Base-by-base conservation (phyloP, 352 stramenopile genomes). In the Phytophthora multivora region DNA sequence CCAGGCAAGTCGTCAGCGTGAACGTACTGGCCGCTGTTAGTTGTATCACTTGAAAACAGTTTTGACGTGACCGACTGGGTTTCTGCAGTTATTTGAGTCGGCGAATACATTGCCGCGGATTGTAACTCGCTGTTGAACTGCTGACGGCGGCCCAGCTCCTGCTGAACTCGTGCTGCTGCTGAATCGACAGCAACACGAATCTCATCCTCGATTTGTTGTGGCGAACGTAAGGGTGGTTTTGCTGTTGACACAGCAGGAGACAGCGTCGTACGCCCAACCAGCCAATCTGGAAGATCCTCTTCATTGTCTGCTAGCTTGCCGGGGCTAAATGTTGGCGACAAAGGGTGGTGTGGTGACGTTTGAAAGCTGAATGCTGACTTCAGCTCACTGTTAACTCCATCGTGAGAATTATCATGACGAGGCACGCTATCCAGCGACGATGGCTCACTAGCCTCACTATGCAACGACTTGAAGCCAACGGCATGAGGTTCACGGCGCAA, bases 111-210 rank as follows among this genome's bases (percentile, higher is more conserved):
- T 41, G 62, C 46, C 15, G 68, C 71, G 7, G 55, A 33, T 9
- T 62, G 51, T 18, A 86, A 40, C 21, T 71, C 65, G 13, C 53
- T 67, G 46, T 83, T 52, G 42, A 90, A 85, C 11, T 72, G 48
- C 10, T 87, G 71, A 9, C 72, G 61, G 13, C 71, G 64, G 26
- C 77, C 52, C 23, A 73, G 59, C 5, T 84, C 72, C 26, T 70
- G 62, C 1, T 73, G 51, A 6, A 88, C 77, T 6, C 71, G 66
- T 9, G 60, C 59, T 2, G 69, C 74, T 6, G 79, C 82, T 6
- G 79, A 80, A 52, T 84, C 72, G 25, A 91, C 71, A 15, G 79
- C 82, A 19, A 66, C 30, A 7, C 69, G 79, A 30, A 91, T 91
- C 33, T 91, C 77, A 4, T 81, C 59, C 31, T 87, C 78, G 13